A percentile compares a stretch with the other conserved stretches of the same genome.
Conservation (phyloP, 2,329 filamentous ascomycete genomes). For the Cyphellophora attinorum region DNA sequence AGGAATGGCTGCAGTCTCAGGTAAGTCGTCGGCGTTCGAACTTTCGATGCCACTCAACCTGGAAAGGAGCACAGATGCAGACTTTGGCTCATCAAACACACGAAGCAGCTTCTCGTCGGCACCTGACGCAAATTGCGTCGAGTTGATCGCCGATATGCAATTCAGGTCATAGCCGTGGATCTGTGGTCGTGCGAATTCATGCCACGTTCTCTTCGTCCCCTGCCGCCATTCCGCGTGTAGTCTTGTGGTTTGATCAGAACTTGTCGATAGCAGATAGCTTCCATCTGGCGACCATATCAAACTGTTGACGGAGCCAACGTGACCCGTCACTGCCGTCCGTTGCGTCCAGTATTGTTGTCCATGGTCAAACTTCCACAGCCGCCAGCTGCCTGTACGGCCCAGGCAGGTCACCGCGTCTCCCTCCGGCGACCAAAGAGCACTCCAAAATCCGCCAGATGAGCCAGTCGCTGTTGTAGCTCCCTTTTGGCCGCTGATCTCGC, state of each 20-base stretch:
- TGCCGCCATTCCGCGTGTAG: conserved; percentile 72
- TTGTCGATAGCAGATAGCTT: conserved; percentile 77
- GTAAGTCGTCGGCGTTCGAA: conserved; percentile 38
- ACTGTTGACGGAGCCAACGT: conserved; percentile 71
- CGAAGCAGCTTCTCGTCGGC: conserved; percentile 97
- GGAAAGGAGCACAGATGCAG: conserved; percentile 65
- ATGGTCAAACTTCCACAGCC: conserved; percentile 63
- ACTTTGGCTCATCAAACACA: conserved; percentile 82
- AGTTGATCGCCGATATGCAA: conserved; percentile 69
- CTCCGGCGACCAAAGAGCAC: conserved; percentile 78
- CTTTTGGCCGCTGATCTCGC: conserved; percentile 90
- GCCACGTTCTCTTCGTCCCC: conserved; percentile 56
- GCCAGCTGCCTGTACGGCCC: conserved; percentile 87
- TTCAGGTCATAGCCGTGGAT: conserved; percentile 98
- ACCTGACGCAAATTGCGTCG: conserved; percentile 77
- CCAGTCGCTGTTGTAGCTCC: conserved; percentile 94
- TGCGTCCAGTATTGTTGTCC: conserved; percentile 64
- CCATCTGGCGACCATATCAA: conserved; percentile 77
- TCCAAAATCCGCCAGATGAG: conserved; percentile 94
- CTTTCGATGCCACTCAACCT: conserved; percentile 54
- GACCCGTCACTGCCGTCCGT: conserved; percentile 68
- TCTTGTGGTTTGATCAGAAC: conserved; percentile 85
- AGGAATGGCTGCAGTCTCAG: conserved; percentile 88
- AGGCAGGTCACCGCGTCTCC: conserved; percentile 62
- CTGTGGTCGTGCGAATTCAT: conserved; percentile 89